Evolutionary conservation across 495 filamentous ascomycete genomes (phyloP).

Genomic region (Parathielavia hyrcaniae): DNA sequence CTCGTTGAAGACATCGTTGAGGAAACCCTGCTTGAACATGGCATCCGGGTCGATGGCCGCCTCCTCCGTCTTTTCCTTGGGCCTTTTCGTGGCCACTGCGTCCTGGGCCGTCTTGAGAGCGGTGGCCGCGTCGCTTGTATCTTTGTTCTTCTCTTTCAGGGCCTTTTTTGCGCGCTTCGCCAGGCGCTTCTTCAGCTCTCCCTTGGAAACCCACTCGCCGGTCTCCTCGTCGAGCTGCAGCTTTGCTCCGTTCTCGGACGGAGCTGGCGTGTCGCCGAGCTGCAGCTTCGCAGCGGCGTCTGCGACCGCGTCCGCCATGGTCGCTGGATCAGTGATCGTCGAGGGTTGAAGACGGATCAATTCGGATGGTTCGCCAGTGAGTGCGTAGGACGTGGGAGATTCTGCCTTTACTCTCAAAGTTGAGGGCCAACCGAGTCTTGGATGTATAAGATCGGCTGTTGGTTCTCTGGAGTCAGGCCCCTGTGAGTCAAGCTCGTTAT

Average conservation of each 20-base stretch:
- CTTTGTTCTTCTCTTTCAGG: constrained; percentile 44
- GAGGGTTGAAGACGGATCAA: not conserved
- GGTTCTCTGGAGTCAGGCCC: not conserved
- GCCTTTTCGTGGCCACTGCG: constrained; percentile 39
- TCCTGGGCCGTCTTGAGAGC: constrained; percentile 19
- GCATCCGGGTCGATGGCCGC: constrained; percentile 55
- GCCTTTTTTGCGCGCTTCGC: constrained; percentile 59
- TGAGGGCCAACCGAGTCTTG: no score
- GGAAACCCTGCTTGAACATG: constrained; percentile 82
- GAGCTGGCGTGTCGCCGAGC: constrained; percentile 53
- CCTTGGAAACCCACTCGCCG: constrained; percentile 60
- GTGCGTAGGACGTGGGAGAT: not conserved
- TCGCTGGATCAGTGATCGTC: not conserved
- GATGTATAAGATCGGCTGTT: no score
- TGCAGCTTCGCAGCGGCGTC: constrained; percentile 53
- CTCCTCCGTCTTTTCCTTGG: constrained; percentile 41
- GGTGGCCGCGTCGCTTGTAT: constrained; percentile 14
- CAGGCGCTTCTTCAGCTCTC: constrained; percentile 58
- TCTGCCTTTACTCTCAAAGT: no score
- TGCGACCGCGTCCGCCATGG: constrained; percentile 52
- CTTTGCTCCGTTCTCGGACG: constrained; percentile 46
- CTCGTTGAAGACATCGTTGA: constrained; percentile 73
- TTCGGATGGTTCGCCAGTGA: no score
- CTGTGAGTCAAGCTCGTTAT: constrained; percentile 13
- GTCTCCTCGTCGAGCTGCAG: constrained; percentile 60